Evolutionary conservation across 1,284 basidiomycete genomes (phyloP).

Genomic region (Sporisorium graminicola): DNA sequence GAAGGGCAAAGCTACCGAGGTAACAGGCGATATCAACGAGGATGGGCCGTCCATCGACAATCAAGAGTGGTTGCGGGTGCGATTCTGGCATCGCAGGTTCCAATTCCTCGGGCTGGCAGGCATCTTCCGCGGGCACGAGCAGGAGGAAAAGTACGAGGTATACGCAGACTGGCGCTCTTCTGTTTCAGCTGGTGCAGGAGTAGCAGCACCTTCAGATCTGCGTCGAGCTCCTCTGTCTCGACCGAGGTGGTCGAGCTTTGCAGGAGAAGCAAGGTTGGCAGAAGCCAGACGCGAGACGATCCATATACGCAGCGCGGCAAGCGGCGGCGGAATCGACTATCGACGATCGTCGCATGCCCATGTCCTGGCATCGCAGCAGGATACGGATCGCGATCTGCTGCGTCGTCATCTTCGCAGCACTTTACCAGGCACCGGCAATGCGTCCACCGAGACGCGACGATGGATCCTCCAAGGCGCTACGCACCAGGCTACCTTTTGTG

Average conservation of each 20-base stretch:
- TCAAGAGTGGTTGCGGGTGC: constrained; percentile 26
- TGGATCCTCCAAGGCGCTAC: constrained; percentile 41
- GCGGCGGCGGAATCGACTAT: neutral
- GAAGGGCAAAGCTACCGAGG: neutral
- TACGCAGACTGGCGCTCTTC: constrained; percentile 37
- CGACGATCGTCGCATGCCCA: constrained; percentile 19
- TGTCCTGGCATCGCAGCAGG: constrained; percentile 1
- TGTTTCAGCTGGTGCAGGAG: constrained; percentile 13
- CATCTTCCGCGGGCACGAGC: constrained; percentile 23
- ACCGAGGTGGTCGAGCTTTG: constrained; percentile 38
- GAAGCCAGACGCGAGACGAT: constrained; percentile 11
- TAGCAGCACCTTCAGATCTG: neutral
- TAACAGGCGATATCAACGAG: neutral
- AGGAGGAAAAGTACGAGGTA: constrained; percentile 9
- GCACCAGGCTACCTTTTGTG: constrained; percentile 27
- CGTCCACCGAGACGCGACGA: constrained; percentile 27
- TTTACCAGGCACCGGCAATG: neutral
- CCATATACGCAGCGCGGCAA: neutral
- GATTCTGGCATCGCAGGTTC: constrained; percentile 42
- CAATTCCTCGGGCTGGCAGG: constrained; percentile 34
- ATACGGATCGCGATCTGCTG: constrained; percentile 15
- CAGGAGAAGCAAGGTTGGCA: constrained; percentile 21
- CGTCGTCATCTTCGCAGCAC: constrained; percentile 11
- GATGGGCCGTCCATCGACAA: neutral
- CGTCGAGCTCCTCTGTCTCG: constrained; percentile 11